A percentile compares a stretch with the other conserved stretches of the same genome.
phyloP scores from a whole-genome alignment of 2,329 filamentous ascomycete genomes.

The Fusarium redolens region DNA sequence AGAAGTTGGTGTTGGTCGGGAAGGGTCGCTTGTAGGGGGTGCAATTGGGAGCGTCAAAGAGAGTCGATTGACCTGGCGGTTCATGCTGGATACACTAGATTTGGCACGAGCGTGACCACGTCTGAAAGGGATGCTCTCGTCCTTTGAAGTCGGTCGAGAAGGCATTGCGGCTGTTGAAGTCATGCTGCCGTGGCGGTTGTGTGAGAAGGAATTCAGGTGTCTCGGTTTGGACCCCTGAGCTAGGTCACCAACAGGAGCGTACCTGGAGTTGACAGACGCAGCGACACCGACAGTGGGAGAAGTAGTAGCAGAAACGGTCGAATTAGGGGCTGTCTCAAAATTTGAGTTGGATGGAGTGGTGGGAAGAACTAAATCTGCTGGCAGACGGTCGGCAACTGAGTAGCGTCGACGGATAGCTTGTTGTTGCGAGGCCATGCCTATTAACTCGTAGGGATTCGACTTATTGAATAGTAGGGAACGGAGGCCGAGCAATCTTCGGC shows the following conservation, averaged over 20 bases:
- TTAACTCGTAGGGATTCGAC: slow-evolving; percentile 39
- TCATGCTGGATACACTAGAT: slow-evolving; percentile 59
- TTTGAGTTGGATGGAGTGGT: slow-evolving; percentile 37
- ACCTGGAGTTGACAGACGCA: slow-evolving; percentile 20
- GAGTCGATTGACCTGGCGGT: slow-evolving; percentile 66
- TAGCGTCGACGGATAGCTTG: slow-evolving; percentile 56
- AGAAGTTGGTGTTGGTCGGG: slow-evolving; percentile 62
- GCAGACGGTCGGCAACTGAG: slow-evolving; percentile 52
- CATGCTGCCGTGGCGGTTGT: slow-evolving; percentile 31
- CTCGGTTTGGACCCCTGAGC: slow-evolving; percentile 23
- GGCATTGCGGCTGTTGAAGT: slow-evolving; percentile 46
- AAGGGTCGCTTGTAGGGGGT: slow-evolving; percentile 62
- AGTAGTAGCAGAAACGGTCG: slow-evolving; percentile 14
- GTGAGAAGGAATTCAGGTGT: slow-evolving; percentile 23
- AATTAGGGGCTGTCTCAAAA: slow-evolving; percentile 26
- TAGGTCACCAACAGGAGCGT: slow-evolving; percentile 26
- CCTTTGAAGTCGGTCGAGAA: slow-evolving; percentile 52
- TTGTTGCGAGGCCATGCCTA: slow-evolving; percentile 50
- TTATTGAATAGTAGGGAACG: slow-evolving; percentile 46
- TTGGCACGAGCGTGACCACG: slow-evolving; percentile 62
- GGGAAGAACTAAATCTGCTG: slow-evolving; percentile 43
- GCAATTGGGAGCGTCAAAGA: slow-evolving; percentile 72
- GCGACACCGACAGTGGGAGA: slow-evolving; percentile 13
- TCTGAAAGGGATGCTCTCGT: slow-evolving; percentile 53
- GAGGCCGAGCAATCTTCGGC: slow-evolving; percentile 49